Percentiles rank a stretch among this genome's conserved stretches.
These are phyloP conservation scores for Emericellopsis terricola DNA, from an alignment of 495 filamentous ascomycete species.

Conservation along the genomic window DNA sequence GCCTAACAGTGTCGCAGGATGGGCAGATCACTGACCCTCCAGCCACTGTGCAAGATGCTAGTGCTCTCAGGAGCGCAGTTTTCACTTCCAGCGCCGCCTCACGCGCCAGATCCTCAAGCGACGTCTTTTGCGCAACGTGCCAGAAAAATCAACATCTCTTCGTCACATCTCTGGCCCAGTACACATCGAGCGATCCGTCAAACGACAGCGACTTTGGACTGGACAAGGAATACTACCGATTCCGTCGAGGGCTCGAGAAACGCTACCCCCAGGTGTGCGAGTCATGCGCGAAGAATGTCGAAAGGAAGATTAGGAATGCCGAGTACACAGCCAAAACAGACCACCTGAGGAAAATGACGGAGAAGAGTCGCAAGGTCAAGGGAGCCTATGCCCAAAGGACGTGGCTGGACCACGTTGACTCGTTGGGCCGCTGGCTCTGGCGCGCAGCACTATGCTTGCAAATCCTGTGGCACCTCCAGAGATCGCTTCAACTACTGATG, in stretches of 20 bases:
- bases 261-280: constrained; percentile 74
- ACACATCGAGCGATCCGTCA: constrained; percentile 51
- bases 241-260: constrained; percentile 46
- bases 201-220: constrained; percentile 36
- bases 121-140: constrained; percentile 62
- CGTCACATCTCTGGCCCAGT: constrained; percentile 42
- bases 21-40: constrained; percentile 81
- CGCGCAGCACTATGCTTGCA: constrained; percentile 34
- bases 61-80: constrained; percentile 13
- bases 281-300: constrained; percentile 50
- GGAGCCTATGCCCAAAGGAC: constrained; percentile 7
- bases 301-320: constrained; percentile 42
- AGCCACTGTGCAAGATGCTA: constrained; percentile 21
- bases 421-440: constrained; percentile 28
- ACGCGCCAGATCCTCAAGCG: no score
- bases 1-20: constrained; percentile 28
- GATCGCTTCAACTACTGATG: constrained; percentile 13
- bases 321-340: constrained; percentile 68
- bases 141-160: constrained; percentile 68
- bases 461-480: constrained; percentile 28
- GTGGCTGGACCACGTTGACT: constrained; percentile 31
- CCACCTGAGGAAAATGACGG: constrained; percentile 52
- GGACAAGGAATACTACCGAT: constrained; percentile 36
- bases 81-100: constrained; percentile 5
- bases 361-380: constrained; percentile 32